Base-by-base conservation (phyloP, 2,329 filamentous ascomycete genomes). In the Fusarium albidum region DNA sequence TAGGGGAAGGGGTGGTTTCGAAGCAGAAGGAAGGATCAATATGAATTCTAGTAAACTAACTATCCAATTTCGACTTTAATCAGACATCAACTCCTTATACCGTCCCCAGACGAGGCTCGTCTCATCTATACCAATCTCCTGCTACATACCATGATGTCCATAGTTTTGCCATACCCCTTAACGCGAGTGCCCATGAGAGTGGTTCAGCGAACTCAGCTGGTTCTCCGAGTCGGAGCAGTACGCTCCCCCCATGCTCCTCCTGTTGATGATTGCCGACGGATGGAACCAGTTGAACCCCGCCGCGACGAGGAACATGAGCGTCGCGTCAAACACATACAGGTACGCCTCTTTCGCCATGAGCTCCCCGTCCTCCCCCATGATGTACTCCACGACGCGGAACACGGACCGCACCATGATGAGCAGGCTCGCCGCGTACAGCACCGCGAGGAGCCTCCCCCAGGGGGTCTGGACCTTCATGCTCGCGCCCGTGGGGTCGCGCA, bases 331-430 rank as follows among this genome's bases (percentile, higher is more conserved):
- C 5, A 73, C 14, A 18, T 74, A 75, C 2, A 73, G 37, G 9
- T 60, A 68, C 5, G 48, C 52, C 48, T 75, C 73, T 7, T 71
- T 65, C 10, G 43, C 29, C 12, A 73, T 51, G 0, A 73, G 40
- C 4, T 58, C 68, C 0, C 69, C 71, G n/a, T 55, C 58, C 2
- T 62, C 48, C 1, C 73, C 71, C 44, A 68, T 59, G 1, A 60
- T 57, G 46, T 77, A 79, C 57, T 79, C 77, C 9, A 76, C 55
- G 2, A 74, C 68, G 15, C 77, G 69, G 40, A 75, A 75, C 8
- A 76, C 42, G 10, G 71, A 74, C 15, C 77, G 66, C 3, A 77
- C 55, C 32, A 75, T 65, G 31, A 79, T 76, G 10, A 75, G 59
- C 0, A 56, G 17, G 17, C 67, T 66, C 5, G 57, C 38, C 0